These are phyloP conservation scores for Trichoderma hamatum DNA, from an alignment of 2,329 filamentous ascomycete genomes.

Conservation along the genomic window DNA sequence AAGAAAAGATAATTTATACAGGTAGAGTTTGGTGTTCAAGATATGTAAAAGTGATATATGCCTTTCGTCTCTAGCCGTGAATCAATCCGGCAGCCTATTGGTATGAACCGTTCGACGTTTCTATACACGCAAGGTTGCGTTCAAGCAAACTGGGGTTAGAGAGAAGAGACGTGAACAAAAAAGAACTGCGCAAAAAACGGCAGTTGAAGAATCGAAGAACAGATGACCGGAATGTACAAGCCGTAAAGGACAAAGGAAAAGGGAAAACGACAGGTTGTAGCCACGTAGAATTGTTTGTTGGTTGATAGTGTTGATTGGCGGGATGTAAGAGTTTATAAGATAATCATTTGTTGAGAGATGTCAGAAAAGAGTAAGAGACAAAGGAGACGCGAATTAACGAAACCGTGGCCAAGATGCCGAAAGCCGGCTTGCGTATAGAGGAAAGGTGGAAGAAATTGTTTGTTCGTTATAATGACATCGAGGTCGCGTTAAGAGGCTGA, in stretches of 20 bases:
- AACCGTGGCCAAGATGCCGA: constrained; percentile 37
- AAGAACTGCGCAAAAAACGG: constrained; percentile 24
- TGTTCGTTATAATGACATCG: constrained; percentile 52
- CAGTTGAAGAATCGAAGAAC: constrained; percentile 28
- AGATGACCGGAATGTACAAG: constrained; percentile 42
- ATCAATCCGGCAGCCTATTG: constrained; percentile 18
- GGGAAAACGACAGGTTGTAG: constrained; percentile 31
- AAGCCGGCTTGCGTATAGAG: constrained; percentile 30
- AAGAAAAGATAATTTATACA: constrained; percentile 37
- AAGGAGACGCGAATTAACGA: constrained; percentile 43
- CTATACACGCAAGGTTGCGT: constrained; percentile 14
- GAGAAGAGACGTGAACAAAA: constrained; percentile 24
- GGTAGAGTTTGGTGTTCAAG: constrained; percentile 17
- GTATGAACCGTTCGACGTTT: constrained; percentile 23
- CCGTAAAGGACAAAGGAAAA: constrained; percentile 42
- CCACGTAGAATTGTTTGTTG: constrained; percentile 30
- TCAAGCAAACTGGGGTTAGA: neutral
- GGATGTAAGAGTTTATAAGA: constrained; percentile 44
- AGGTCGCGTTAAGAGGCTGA: constrained; percentile 37
- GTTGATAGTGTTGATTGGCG: constrained; percentile 28
- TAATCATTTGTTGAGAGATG: constrained; percentile 45
- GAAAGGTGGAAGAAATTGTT: constrained; percentile 40
- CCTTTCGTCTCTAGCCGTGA: constrained; percentile 22
- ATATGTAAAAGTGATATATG: constrained; percentile 29
- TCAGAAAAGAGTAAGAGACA: constrained; percentile 38